Base-by-base conservation (phyloP, 495 filamentous ascomycete genomes). In the Thozetella sp. region DNA sequence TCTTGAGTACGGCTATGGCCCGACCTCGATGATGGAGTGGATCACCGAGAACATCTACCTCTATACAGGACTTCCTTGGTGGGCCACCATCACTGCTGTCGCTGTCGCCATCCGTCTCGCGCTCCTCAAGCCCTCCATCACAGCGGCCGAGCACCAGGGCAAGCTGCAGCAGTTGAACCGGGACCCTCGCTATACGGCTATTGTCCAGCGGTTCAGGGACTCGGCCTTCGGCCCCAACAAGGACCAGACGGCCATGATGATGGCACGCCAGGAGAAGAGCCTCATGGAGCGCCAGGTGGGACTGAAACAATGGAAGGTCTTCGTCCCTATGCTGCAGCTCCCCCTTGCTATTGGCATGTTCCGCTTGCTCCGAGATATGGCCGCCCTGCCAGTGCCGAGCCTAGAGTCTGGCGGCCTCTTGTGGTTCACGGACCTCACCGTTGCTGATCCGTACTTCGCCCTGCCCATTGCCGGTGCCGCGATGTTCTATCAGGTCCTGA, bases 361-460 rank as follows among this genome's bases (percentile, higher is more conserved):
- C 76, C 83, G 91, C 56, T 75, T 93, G n/a, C 61, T 93, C 57
- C 76, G 84, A 25, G 87, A 77, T 53, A 97, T 97, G 93, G 68
- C 87, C 2, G 61, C 71, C 19, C 69, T 99, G 24, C 94, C 95
- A 1, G 91, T 97, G 4, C 93, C 93, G 0, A 90, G 84, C 1
- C 61, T 98, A 56, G 80, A 89, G 56, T 74, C 72, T 10, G 93
- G 90, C 26, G 87, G 90, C 2, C 58, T 86, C 6, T 72, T 82
- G 13, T 98, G 96, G 96, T 83, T 98, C 62, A 73, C 73, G 3
- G 89, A 99, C 66, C 74, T 99, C 56, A 90, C 93, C 0, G 68
- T 90, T 12, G 55, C 83, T 1, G 95, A 99, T 71, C 93, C 96
- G 0, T 84, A 76, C 51, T 91, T 77, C 59, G 73, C 94, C 34